phyloP scores from a whole-genome alignment of 371 early-diverging fungal species.

The Syncephalastrum monosporum region DNA sequence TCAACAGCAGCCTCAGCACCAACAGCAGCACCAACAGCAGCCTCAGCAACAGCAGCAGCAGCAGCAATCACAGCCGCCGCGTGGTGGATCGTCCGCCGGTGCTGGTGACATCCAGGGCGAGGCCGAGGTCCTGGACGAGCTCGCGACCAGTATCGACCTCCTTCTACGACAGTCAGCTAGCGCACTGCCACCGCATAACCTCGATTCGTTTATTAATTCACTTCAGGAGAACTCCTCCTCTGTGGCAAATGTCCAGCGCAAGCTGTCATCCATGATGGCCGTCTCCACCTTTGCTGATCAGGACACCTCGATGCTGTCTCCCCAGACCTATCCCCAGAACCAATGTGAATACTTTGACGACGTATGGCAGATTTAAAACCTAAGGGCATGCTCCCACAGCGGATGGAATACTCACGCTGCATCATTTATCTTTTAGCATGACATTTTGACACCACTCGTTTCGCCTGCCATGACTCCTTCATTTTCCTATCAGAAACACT shows the following conservation, averaged over 20 bases:
- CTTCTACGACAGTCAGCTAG: constrained; percentile 6
- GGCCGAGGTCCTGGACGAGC: no score
- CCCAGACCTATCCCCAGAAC: neutral
- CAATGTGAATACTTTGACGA: constrained; percentile 14
- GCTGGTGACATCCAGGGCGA: no score
- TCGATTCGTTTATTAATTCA: constrained; percentile 9
- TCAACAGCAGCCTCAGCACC: no score
- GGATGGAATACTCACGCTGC: neutral
- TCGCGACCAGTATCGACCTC: constrained; percentile 3
- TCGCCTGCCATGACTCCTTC: constrained; percentile 72
- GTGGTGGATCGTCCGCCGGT: no score
- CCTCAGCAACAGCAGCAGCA: no score
- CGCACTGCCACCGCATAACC: neutral
- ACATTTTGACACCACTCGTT: constrained; percentile 56
- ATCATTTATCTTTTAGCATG: constrained; percentile 7
- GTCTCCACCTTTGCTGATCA: constrained; percentile 1
- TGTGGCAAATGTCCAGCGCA: neutral
- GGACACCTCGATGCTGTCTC: no score
- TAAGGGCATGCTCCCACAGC: neutral
- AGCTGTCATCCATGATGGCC: neutral
- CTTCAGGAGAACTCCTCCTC: constrained; percentile 6
- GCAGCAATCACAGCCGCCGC: no score
- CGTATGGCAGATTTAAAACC: no score
- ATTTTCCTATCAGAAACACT: constrained; percentile 29
- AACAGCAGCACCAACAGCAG: no score